Percentiles rank a stretch among this genome's conserved stretches.
Conservation (phyloP, 257 asterid genomes). For the Solanum sejunctum region DNA sequence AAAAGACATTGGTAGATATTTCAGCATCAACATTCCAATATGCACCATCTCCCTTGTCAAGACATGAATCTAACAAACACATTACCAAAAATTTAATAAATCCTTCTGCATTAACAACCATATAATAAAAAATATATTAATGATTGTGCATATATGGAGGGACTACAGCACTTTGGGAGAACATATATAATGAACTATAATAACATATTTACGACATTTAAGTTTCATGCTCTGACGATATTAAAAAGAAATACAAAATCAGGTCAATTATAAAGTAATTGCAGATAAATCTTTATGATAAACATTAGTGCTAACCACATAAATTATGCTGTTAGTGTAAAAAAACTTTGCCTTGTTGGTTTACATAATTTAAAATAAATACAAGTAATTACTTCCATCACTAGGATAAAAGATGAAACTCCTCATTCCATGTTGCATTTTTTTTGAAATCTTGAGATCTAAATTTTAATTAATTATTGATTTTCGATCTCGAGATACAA, state of each 20-base stretch:
- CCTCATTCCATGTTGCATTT: background rate
- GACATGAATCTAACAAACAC: slow-evolving; percentile 31
- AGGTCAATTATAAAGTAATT: background rate
- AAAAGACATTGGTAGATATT: background rate
- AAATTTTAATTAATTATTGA: background rate
- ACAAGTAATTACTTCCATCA: background rate
- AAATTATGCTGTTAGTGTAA: background rate
- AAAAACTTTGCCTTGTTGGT: background rate
- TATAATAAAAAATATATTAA: background rate
- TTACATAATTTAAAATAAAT: background rate
- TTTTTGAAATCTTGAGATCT: background rate
- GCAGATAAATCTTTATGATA: background rate
- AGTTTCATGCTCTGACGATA: background rate
- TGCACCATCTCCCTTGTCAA: slow-evolving; percentile 20
- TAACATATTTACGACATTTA: background rate
- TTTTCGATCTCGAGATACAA: background rate
- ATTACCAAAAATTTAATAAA: background rate
- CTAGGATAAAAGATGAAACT: background rate
- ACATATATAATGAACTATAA: background rate
- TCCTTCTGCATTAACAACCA: background rate
- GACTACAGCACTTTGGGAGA: background rate
- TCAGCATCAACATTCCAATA: slow-evolving; percentile 27
- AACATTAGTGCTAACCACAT: background rate
- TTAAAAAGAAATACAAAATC: background rate
- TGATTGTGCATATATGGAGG: background rate